These are phyloP conservation scores for Penicillium subrubescens DNA, from an alignment of 495 filamentous ascomycete genomes.

Conservation along the genomic window DNA sequence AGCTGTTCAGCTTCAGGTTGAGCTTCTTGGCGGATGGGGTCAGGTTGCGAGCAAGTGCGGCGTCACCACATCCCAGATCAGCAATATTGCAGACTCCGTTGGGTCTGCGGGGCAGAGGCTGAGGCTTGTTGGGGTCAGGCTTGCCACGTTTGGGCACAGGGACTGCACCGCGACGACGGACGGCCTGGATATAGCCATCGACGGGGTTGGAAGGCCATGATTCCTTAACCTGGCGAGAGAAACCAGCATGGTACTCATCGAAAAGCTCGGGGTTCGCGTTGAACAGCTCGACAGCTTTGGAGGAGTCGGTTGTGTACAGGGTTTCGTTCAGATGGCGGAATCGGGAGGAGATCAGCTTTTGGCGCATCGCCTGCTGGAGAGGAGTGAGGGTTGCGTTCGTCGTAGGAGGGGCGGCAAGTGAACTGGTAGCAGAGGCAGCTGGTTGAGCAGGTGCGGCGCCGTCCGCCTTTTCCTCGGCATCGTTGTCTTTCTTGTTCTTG, in stretches of 20 bases:
- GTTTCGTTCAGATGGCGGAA: constrained; percentile 98
- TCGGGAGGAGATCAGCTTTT: constrained; percentile 88
- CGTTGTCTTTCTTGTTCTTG: constrained; percentile 41
- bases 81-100: constrained; percentile 73
- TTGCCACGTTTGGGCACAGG: constrained; percentile 39
- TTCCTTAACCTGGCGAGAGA: constrained; percentile 84
- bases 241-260: constrained; percentile 90
- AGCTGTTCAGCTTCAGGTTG: constrained; percentile 66
- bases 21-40: constrained; percentile 60
- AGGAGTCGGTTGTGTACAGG: constrained; percentile 88
- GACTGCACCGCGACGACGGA: constrained; percentile 59
- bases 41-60: constrained; percentile 63
- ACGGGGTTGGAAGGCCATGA: constrained; percentile 97
- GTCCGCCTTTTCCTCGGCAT: constrained; percentile 25
- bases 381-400: constrained; percentile 70
- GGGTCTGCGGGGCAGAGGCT: constrained; percentile 51
- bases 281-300: constrained; percentile 77
- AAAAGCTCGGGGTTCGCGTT: constrained; percentile 83
- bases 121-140: constrained; percentile 32
- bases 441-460: constrained; percentile 22
- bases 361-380: constrained; percentile 88
- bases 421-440: constrained; percentile 21
- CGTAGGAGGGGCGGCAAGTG: constrained; percentile 33
- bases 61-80: constrained; percentile 84
- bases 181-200: constrained; percentile 70